Evolutionary conservation across 2,329 filamentous ascomycete species (phyloP).

Genomic region (Colletotrichum simmondsii): DNA sequence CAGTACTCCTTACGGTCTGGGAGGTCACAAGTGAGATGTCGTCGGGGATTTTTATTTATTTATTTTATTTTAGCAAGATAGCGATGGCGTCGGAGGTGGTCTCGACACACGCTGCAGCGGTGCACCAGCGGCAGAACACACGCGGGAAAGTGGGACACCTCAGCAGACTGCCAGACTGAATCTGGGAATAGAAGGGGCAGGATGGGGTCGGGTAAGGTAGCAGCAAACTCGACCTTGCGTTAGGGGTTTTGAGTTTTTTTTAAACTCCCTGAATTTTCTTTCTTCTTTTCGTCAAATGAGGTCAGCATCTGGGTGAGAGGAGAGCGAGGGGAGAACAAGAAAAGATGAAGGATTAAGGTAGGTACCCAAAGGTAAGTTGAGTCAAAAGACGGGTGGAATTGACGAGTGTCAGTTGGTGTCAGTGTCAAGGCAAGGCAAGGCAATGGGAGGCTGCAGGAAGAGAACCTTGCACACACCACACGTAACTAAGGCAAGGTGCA

Average conservation of each 20-base stretch:
- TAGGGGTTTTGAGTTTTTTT: not conserved
- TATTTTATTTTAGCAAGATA: not conserved
- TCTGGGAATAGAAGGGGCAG: slow-evolving; percentile 17
- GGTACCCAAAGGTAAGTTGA: not conserved
- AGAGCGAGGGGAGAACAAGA: not conserved
- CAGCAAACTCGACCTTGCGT: not conserved
- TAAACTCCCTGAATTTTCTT: not conserved
- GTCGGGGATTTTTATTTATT: slow-evolving; percentile 31
- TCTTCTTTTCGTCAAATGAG: not conserved
- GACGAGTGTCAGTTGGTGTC: slow-evolving; percentile 4
- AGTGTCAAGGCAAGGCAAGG: not conserved
- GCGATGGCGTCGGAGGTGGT: slow-evolving; percentile 30
- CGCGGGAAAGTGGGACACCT: slow-evolving; percentile 28
- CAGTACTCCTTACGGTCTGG: no score
- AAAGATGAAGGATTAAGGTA: not conserved
- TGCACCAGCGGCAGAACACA: not conserved
- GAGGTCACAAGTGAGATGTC: slow-evolving; percentile 29
- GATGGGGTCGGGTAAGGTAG: not conserved
- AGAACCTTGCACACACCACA: slow-evolving; percentile 9
- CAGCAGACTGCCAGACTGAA: not conserved
- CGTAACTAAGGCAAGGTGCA: not conserved
- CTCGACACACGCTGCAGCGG: slow-evolving; percentile 13
- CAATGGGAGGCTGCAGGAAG: slow-evolving; percentile 16
- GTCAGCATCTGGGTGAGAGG: not conserved
- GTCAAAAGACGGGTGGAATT: not conserved